Base-by-base conservation (phyloP, 805 yeast genomes). In the Suhomyces faveliae region DNA sequence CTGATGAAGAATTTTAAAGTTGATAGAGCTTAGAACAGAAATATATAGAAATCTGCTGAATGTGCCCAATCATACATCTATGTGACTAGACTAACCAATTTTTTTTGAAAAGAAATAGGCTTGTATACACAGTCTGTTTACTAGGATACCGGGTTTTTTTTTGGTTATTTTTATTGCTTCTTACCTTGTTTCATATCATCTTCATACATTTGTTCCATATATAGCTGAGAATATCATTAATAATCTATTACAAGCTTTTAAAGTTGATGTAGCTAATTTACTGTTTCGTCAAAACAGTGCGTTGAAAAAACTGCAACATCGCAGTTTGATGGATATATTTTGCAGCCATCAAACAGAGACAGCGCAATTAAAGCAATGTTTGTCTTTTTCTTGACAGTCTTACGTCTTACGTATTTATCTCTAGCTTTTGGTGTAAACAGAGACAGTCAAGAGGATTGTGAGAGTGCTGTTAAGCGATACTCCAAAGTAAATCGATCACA, bases 1-100 rank as follows among this genome's bases (percentile, higher is more conserved):
- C 64, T 58, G 94, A 96, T 65, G 97, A 91, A 64, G 99, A 92
- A 49, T 67, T 67, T 55, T 70, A 68, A n/a, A 70, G 62, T 53
- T 46, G 40, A 33, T 46, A 42, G 40, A 33, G 21, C 37, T 15
- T 33, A 15, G 37, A 33, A 15, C 15, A 20, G 37, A 33, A 33
- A 33, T 33, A 33, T 33, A 15, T 33, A 33, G 37, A 37, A 37
- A 15, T 12, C 25, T 15, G 15, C 15, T 10, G 23, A 37, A 37
- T 19, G 23, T 37, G 25, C 40, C 40, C 25, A 15, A 12, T 19
- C 17, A 37, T 21, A 19, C 40, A 37, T 37, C 40, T 37, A 20
- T 42, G 38, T 44, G 35, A 12, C 29, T 39, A 15, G 22, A 40
- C 43, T 47, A 38, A 38, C 39, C 42, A 13, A 30, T 46, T 37